phyloP scores from a whole-genome alignment of 352 stramenopile species.

The Phytophthora fragariaefolia region DNA sequence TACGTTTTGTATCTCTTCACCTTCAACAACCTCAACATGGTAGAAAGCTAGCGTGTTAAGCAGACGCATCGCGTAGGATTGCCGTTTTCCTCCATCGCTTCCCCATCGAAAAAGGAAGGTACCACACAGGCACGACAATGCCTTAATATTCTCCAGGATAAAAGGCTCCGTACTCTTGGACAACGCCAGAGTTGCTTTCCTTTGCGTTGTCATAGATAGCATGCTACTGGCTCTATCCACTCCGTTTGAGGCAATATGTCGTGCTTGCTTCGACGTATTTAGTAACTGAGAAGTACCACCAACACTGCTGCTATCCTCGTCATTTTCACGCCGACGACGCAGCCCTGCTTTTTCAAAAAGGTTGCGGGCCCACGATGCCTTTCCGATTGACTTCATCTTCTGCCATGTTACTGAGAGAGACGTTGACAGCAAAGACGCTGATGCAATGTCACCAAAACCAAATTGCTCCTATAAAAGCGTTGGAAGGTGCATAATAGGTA shows the following conservation, averaged over 20 bases:
- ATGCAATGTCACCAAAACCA: constrained; percentile 78
- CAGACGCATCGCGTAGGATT: constrained; percentile 52
- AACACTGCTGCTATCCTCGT: constrained; percentile 3
- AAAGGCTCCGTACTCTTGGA: constrained; percentile 45
- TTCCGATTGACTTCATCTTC: constrained; percentile 64
- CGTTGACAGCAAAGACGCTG: constrained; percentile 47
- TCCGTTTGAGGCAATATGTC: constrained; percentile 39
- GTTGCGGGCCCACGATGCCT: constrained; percentile 56
- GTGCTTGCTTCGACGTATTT: constrained; percentile 52
- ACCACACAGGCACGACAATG: constrained; percentile 48
- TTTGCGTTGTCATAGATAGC: constrained; percentile 9
- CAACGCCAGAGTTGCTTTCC: constrained; percentile 21
- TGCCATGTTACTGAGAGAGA: constrained; percentile 66
- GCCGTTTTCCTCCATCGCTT: constrained; percentile 42
- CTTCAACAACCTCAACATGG: constrained; percentile 33
- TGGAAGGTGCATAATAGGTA: neutral
- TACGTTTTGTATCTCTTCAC: constrained; percentile 16
- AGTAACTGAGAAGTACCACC: constrained; percentile 23
- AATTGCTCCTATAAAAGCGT: constrained; percentile 64
- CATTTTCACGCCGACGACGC: constrained; percentile 33
- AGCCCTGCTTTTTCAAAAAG: constrained; percentile 65
- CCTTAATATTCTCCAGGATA: constrained; percentile 49
- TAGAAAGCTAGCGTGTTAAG: constrained; percentile 73
- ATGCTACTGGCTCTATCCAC: constrained; percentile 4
- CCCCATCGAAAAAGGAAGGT: constrained; percentile 73